Base-by-base conservation (phyloP, 2,329 filamentous ascomycete genomes). In the Pyricularia sp. region DNA sequence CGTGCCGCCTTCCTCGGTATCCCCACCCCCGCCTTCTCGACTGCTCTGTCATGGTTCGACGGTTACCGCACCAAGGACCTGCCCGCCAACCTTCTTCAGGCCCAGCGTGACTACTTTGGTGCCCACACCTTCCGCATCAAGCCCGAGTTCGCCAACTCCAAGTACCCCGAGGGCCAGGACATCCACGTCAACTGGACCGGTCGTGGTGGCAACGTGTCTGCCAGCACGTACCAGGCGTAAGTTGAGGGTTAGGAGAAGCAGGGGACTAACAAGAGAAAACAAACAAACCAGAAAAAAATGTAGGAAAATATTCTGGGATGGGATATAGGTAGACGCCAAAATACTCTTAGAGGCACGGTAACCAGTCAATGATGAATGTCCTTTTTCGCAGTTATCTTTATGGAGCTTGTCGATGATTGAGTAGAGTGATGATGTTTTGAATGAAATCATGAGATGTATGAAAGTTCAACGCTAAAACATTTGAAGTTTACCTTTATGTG, bases 161-260 rank as follows among this genome's bases (percentile, higher is more conserved):
- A 93, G 83, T 97, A 96, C 85, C 90, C 90, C 73, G 88, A 86
- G 75, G 93, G 90, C 81, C 84, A 93, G 84, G 89, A 98, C 81
- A 95, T 94, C 79, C 95, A 99, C 88, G 93, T 98, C 82, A 99
- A 99, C 92, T 99, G 95, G 95, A 99, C 95, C 75, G 95, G 95
- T 77, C 92, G 95, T 80, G 95, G 95, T 79, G 95, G 95, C 78
- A 95, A 98, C 79, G 92, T 99, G 73, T 97, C 93, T 75, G 95
- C 95, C 77, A 97, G 94, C 68, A 98, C 94, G 75, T 99, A 99
- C 88, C 92, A 93, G 84, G 95, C 92, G 86, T 98, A 96, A 86
- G 73, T 71, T 66, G 28, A n/a, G 17, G 64, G 1, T 17, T n/a
- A 9, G 26, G 33, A 42, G 28, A n/a, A 36, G 1, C 28, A 67